A percentile compares a stretch with the other conserved stretches of the same genome.
Evolutionary conservation across 345 rosid species (phyloP).

Genomic region (Acer campestre): DNA sequence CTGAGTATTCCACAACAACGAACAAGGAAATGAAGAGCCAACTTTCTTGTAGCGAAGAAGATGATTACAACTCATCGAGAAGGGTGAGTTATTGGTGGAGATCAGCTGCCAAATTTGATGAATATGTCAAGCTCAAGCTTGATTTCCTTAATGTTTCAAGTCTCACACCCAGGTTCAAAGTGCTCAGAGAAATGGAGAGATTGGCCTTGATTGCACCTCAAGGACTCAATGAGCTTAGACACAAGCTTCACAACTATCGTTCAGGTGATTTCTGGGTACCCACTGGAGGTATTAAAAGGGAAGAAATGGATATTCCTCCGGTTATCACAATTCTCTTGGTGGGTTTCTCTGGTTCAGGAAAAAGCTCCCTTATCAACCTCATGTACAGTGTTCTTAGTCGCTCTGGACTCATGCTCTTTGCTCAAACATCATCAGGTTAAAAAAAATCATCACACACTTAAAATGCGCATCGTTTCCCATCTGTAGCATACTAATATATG

Average conservation of each 20-base stretch:
- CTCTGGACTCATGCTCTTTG: constrained; percentile 53
- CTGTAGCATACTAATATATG: no score
- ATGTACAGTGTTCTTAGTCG: constrained; percentile 72
- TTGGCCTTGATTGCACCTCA: constrained; percentile 51
- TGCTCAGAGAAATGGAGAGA: constrained; percentile 57
- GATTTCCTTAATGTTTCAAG: constrained; percentile 33
- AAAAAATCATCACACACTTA: neutral
- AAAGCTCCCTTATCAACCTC: constrained; percentile 62
- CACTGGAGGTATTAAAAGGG: constrained; percentile 49
- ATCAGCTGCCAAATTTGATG: constrained; percentile 44
- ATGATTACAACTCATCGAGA: constrained; percentile 29
- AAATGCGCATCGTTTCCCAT: neutral
- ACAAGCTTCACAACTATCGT: constrained; percentile 46
- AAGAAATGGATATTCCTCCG: constrained; percentile 55
- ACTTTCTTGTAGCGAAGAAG: constrained; percentile 32
- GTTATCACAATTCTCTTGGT: constrained; percentile 53
- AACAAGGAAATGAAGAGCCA: constrained; percentile 42
- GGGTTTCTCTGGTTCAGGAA: constrained; percentile 63
- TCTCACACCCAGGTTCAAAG: constrained; percentile 47
- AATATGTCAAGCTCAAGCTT: constrained; percentile 36
- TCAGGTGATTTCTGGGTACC: constrained; percentile 72
- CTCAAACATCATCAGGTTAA: constrained; percentile 55
- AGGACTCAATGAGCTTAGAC: constrained; percentile 60
- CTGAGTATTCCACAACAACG: neutral
- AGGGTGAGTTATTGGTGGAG: constrained; percentile 53